Base-by-base conservation (phyloP, 345 rosid genomes). In the Acer yangbiense region DNA sequence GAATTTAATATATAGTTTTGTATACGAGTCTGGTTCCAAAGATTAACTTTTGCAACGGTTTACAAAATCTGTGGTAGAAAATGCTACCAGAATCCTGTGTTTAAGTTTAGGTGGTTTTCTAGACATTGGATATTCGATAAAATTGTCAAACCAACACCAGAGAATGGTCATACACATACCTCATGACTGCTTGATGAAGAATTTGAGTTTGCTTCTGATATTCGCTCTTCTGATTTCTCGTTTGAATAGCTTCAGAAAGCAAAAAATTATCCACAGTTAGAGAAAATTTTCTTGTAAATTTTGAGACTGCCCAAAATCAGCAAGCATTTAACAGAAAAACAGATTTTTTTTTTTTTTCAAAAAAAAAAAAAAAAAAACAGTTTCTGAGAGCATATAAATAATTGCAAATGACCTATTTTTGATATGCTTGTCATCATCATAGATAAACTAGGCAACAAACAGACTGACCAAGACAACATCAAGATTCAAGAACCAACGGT, bases 191-290 rank as follows among this genome's bases (percentile, higher is more conserved):
- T 76, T n/a, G 87, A 79, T 27, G 82, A 69, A 65, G 92, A 86
- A 68, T 65, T 81, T 9, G 89, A 84, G 81, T 83, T 82, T 68
- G 83, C 76, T 68, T 88, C 93, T 41, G 8, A 77, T 74, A 81
- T 65, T 73, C 85, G 86, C 64, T 87, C 87, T 83, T 90, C 90
- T 52, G 97, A 89, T 80, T 95, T 93, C 81, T 90, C 97, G 68
- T 90, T 95, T 63, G 98, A 95, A 79, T 88, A 90, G 50, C 99
- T 93, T 65, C 72, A 87, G 58, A 76, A 58, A 62, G 29, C 78
- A 75, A 43, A 72, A 17, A 48, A 7, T 21, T 64, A 25, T 18
- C 32, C 32, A 18, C 25, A 20, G 54, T 80, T 55, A 64, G 74
- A 39, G 54, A 44, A 41, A 60, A 20, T 21, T 27, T 25, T 65